Evolutionary conservation across 176 grass and related monocot genomes (phyloP), one percentile per base, ranked within the genome.

Genomic region (Olyra latifolia): DNA sequence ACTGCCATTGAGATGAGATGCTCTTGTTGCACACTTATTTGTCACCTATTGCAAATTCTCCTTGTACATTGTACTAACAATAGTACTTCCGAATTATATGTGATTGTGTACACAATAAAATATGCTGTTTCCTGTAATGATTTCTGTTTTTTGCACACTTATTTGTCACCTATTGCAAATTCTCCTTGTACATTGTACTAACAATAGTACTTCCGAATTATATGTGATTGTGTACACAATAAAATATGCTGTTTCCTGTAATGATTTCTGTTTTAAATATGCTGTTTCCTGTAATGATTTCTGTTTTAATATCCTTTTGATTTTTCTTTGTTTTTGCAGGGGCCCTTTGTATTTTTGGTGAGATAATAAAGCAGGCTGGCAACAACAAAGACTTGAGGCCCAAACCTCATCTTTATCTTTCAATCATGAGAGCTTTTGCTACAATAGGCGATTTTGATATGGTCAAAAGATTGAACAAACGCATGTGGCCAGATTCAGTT

Each of bases 361-460:
- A 98, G 84, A 89, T 98, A 70, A 89, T 97, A 83, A 97, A 97
- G 79, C 77, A 88, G 83, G 71, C 78, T 78, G 89, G 94, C 54
- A 68, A 39, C 52, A 91, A 92, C 77, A 90, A 83, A 38, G 74
- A 86, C 44, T 76, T 97, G 73, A 97, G 63, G 54, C 90, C 92
- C 54, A 98, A 98, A 60, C 95, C 95, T 81, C 92, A 95, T 87
- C 83, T 95, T 14, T 98, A 93, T 84, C 88, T 93, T 83, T 95
- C 90, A 54, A 80, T 98, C 66, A 98, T 98, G 95, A 91, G 95
- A 86, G 86, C 83, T 50, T 94, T 93, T 80, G 90, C 92, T 85
- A 80, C 87, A 63, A 80, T 56, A 76, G 92, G 95, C 61, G 88
- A 98, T 83, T 83, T 88, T 86, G 94, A 97, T 69, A 92, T 87